Conservation (phyloP, 495 filamentous ascomycete species). For the Amphirosellinia nigrospora region DNA sequence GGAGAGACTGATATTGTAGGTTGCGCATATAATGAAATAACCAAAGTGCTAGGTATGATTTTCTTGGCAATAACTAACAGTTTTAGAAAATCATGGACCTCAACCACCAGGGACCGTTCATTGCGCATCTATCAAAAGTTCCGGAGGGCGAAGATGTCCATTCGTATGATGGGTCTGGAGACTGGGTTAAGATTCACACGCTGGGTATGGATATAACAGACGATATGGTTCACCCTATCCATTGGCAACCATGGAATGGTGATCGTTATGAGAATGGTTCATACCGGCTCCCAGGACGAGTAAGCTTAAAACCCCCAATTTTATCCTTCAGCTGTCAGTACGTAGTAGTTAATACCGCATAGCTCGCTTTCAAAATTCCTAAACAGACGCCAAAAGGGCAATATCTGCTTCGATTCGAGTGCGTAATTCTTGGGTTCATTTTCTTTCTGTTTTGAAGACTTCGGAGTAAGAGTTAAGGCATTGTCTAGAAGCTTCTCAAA, state of each 20-base stretch:
- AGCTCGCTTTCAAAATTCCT: slow-evolving; percentile 8
- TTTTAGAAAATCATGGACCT: slow-evolving; percentile 4
- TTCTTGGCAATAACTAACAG: too few species aligned
- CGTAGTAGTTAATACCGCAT: not conserved
- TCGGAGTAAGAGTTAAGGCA: too few species aligned
- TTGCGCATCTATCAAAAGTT: slow-evolving; percentile 14
- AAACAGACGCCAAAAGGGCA: slow-evolving; percentile 8
- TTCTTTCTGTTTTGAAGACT: too few species aligned
- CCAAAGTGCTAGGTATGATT: too few species aligned
- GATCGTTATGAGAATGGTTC: not conserved
- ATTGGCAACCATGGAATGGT: slow-evolving; percentile 2
- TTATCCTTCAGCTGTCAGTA: too few species aligned
- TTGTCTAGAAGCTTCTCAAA: too few species aligned
- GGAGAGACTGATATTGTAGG: not conserved
- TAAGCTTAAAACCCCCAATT: not conserved
- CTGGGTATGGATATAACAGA: not conserved
- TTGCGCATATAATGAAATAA: not conserved
- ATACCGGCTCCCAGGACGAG: not conserved
- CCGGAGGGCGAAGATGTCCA: slow-evolving; percentile 10
- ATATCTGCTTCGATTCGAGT: slow-evolving; percentile 12
- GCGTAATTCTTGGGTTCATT: too few species aligned
- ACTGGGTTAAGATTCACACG: slow-evolving; percentile 19
- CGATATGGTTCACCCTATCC: not conserved
- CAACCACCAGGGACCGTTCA: slow-evolving; percentile 12
- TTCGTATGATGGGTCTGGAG: slow-evolving; percentile 9